Evolutionary conservation across 2,329 filamentous ascomycete species (phyloP), one percentile per base, ranked within the genome.

Genomic region (Microsporum canis): DNA sequence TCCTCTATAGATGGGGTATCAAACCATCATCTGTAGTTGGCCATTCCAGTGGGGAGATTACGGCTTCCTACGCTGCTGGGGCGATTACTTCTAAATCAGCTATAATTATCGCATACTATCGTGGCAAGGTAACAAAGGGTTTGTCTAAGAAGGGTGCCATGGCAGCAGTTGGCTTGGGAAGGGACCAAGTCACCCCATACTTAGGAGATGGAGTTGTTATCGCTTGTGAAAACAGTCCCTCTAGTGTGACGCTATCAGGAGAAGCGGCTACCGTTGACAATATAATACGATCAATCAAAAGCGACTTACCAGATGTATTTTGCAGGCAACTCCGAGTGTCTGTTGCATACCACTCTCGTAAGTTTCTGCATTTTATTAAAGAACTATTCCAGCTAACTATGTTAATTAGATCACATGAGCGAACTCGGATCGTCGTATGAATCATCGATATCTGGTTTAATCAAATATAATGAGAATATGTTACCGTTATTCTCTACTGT

Each of bases 181-280:
- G 29, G 14, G 55, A 39, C 10, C 7, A 23, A n/a, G 34, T 36
- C 55, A 39, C 17, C n/a, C 29, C 7, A 36, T 36, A 36, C 10
- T 39, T 34, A 5, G 34, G 14, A 31, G 27, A 57, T 5, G 34
- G 57, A 2, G 10, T 29, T 38, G 29, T 59, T 17, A 43, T 58
- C 7, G 6, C 39, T 8, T 38, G 31, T 3, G 58, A 61, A 34
- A 36, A 39, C 34, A 61, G 2, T 66, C 47, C 47, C 14, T 12
- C 1, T 10, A 53, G 47, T 53, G 47, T 53, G 27, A 53, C 47
- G 10, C 14, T 73, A 0, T 72, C 72, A 17, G 73, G 73, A 1
- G 70, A 74, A 67, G 60, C 72, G 2, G 39, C 61, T 12, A 70
- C 75, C 62, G 69, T 82, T 7, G 57, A 69, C 2, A 56, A 65